A percentile compares a stretch with the other conserved stretches of the same genome.
phyloP scores from a whole-genome alignment of 2,329 filamentous ascomycete species.

The Fusarium multiceps region DNA sequence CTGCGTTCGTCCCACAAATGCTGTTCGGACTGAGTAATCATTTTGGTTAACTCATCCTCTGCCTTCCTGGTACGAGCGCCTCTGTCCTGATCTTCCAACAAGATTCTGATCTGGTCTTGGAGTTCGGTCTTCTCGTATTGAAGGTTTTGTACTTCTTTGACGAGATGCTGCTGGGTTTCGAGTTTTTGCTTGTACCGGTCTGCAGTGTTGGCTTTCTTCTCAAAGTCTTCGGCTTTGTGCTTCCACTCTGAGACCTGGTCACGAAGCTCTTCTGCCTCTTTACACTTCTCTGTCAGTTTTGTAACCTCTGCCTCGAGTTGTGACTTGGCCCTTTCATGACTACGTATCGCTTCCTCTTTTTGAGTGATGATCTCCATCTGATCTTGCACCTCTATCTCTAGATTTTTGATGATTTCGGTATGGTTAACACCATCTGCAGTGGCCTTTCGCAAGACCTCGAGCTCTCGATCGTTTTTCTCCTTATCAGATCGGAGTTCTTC shows the following conservation, averaged over 20 bases:
- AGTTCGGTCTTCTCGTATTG: slow-evolving; percentile 66
- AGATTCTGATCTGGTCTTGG: slow-evolving; percentile 58
- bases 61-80: slow-evolving; percentile 51
- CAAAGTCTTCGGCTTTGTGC: slow-evolving; percentile 67
- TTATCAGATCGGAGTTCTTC: slow-evolving; percentile 74
- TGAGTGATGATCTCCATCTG: slow-evolving; percentile 76
- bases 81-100: slow-evolving; percentile 52
- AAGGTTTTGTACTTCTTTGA: slow-evolving; percentile 66
- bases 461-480: slow-evolving; percentile 66
- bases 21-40: slow-evolving; percentile 56
- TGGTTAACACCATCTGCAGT: slow-evolving; percentile 64
- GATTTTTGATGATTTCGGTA: slow-evolving; percentile 62
- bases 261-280: slow-evolving; percentile 63
- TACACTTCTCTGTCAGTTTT: slow-evolving; percentile 58
- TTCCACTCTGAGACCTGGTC: slow-evolving; percentile 71
- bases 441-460: slow-evolving; percentile 62
- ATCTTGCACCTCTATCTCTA: slow-evolving; percentile 70
- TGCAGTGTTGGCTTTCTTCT: slow-evolving; percentile 71
- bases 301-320: slow-evolving; percentile 69
- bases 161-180: slow-evolving; percentile 65
- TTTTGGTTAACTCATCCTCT: slow-evolving; percentile 55
- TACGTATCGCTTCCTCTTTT: slow-evolving; percentile 67
- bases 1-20: slow-evolving; percentile 57
- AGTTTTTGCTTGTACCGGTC: slow-evolving; percentile 73
- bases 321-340: slow-evolving; percentile 52